A percentile compares a stretch with the other conserved stretches of the same genome.
Conservation (phyloP, 371 early-diverging fungal species). For the Saksenaea vasiformis region DNA sequence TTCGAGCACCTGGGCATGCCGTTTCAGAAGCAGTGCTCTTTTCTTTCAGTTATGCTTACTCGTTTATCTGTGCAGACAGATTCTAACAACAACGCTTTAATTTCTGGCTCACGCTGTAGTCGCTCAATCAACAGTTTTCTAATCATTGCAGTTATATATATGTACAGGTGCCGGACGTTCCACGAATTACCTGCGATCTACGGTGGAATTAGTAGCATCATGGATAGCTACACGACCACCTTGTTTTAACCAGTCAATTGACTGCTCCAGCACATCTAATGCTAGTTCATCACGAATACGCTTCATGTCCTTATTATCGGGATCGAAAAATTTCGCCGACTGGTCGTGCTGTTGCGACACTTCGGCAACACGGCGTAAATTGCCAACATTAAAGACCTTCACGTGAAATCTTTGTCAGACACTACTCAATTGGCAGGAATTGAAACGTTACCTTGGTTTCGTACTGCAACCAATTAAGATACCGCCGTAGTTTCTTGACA, state of each 20-base stretch:
- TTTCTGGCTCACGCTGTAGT: conserved; percentile 54
- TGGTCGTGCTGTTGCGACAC: conserved; percentile 45
- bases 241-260: conserved; percentile 73
- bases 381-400: conserved; percentile 87
- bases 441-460: conserved; percentile 54
- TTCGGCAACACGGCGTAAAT: conserved; percentile 66
- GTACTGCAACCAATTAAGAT: conserved; percentile 71
- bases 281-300: conserved; percentile 75
- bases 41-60: conserved; percentile 17
- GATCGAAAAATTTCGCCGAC: conserved; percentile 74
- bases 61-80: conserved; percentile 75
- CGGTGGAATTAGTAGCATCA: conserved; percentile 88
- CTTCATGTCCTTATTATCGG: conserved; percentile 68
- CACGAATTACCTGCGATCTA: conserved; percentile 60
- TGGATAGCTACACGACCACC: conserved; percentile 82
- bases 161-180: background rate
- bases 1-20: conserved; percentile 55
- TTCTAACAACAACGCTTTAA: conserved; percentile 64
- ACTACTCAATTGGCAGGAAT: background rate
- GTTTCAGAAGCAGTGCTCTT: background rate
- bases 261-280: conserved; percentile 76
- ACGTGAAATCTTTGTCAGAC: conserved; percentile 1
- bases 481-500: conserved; percentile 83
- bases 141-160: background rate
- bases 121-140: conserved; percentile 67